These are phyloP conservation scores for Pyrenochaeta sp. DNA, from an alignment of 2,329 filamentous ascomycete species.

Conservation along the genomic window DNA sequence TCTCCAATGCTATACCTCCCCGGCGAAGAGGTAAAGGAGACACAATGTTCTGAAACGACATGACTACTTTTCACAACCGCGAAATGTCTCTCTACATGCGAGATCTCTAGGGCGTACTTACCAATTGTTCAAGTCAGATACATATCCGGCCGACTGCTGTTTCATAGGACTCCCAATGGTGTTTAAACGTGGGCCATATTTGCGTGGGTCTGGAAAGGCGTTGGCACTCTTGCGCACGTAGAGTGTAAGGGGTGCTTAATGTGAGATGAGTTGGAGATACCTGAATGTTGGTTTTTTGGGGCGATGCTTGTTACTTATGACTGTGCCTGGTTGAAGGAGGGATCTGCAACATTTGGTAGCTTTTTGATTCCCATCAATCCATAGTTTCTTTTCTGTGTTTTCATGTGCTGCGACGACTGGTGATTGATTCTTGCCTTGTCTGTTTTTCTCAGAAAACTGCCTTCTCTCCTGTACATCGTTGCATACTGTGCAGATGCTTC, in stretches of 20 bases:
- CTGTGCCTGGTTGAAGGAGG: neutral
- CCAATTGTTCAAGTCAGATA: neutral
- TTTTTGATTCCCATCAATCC: conserved; percentile 1
- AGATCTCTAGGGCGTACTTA: neutral
- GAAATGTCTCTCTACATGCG: neutral
- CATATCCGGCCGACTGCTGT: neutral
- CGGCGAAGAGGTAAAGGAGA: neutral
- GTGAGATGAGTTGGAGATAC: neutral
- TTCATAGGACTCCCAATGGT: neutral
- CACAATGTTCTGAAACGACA: neutral
- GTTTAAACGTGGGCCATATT: neutral
- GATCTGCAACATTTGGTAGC: neutral
- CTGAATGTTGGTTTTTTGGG: neutral
- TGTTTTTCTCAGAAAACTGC: too few relatives aligned
- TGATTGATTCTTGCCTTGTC: too few relatives aligned
- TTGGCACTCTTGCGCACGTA: neutral
- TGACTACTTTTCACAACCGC: neutral
- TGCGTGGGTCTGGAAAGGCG: neutral
- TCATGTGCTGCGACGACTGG: neutral
- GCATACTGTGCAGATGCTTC: too few relatives aligned
- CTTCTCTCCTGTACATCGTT: too few relatives aligned
- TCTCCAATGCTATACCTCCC: neutral
- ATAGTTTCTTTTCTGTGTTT: neutral
- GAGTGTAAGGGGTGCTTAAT: neutral
- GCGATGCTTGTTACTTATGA: neutral